Percentiles rank a stretch among this genome's conserved stretches.
phyloP scores from a whole-genome alignment of 352 stramenopile genomes.

The Pythium sp. region DNA sequence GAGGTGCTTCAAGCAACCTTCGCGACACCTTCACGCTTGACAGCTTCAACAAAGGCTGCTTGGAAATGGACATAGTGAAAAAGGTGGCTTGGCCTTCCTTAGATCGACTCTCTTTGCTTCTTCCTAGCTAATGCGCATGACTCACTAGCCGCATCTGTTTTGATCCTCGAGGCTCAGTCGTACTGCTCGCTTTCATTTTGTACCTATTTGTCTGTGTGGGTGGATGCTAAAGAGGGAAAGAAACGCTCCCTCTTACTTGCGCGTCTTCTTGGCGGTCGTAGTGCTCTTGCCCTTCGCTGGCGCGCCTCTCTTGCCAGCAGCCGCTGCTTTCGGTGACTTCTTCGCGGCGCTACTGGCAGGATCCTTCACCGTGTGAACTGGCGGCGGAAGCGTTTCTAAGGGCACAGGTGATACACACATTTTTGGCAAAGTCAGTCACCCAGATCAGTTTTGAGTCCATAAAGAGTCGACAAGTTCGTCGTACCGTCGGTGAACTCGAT shows the following conservation, averaged over 20 bases:
- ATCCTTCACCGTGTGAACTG: slow-evolving; percentile 18
- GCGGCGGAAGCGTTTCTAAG: slow-evolving; percentile 50
- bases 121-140: not conserved
- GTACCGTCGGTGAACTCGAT: slow-evolving; percentile 75
- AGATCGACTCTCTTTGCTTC: not conserved
- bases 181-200: not conserved
- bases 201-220: not conserved
- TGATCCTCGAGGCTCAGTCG: not conserved
- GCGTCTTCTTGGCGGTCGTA: slow-evolving; percentile 11
- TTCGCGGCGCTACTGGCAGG: slow-evolving; percentile 20
- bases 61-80: not conserved
- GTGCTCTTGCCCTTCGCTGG: slow-evolving; percentile 9
- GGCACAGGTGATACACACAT: slow-evolving; percentile 3
- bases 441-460: not conserved
- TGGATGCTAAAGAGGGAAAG: not conserved
- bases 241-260: slow-evolving; percentile 1
- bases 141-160: not conserved
- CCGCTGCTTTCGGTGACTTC: slow-evolving; percentile 15
- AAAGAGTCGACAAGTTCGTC: slow-evolving; percentile 4
- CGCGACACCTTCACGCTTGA: not conserved
- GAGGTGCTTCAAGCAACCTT: not conserved
- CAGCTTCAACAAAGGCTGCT: not conserved
- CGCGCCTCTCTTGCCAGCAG: slow-evolving; percentile 1
- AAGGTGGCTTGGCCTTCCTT: not conserved
- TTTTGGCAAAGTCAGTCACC: not conserved